phyloP scores from a whole-genome alignment of 177 flowering plant species.

The Telopea speciosissima region DNA sequence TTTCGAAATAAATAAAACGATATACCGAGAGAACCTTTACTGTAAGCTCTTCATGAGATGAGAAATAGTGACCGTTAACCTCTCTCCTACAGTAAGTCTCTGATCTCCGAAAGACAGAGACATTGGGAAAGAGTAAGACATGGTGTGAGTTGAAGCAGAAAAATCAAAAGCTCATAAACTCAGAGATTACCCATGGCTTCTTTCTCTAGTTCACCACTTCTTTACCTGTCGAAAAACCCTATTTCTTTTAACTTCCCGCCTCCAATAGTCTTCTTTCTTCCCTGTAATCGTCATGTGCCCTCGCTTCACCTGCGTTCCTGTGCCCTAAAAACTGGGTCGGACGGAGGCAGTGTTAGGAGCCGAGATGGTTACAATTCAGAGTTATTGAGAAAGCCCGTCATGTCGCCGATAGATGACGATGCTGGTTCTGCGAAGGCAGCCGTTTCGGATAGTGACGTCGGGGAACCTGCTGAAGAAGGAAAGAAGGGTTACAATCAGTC shows the following conservation, averaged over 20 bases:
- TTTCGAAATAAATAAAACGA: no score
- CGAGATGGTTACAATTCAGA: conserved; percentile 26
- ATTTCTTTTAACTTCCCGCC: conserved; percentile 12
- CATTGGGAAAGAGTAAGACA: not conserved
- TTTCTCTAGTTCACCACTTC: conserved; percentile 6
- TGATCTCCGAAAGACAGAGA: no score
- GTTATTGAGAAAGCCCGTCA: conserved; percentile 36
- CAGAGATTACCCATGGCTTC: conserved; percentile 11
- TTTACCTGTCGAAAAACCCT: conserved; percentile 13
- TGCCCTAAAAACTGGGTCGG: conserved; percentile 28
- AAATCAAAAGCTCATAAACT: not conserved
- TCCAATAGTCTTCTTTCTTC: conserved; percentile 11
- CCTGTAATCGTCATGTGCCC: not conserved
- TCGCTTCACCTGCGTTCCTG: conserved; percentile 12
- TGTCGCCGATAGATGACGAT: conserved; percentile 21
- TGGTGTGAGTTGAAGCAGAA: not conserved
- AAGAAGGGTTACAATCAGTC: conserved; percentile 2
- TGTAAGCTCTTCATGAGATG: no score
- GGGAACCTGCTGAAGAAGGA: conserved; percentile 7
- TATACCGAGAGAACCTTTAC: no score
- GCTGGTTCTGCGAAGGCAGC: not conserved
- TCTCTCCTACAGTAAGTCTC: no score
- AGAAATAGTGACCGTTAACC: no score
- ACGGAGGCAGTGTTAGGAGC: conserved; percentile 19
- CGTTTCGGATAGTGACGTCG: conserved; percentile 8